A percentile compares a stretch with the other conserved stretches of the same genome.
These are phyloP conservation scores for Melaleuca quinquenervia DNA, from an alignment of 345 rosid species.

Conservation along the genomic window DNA sequence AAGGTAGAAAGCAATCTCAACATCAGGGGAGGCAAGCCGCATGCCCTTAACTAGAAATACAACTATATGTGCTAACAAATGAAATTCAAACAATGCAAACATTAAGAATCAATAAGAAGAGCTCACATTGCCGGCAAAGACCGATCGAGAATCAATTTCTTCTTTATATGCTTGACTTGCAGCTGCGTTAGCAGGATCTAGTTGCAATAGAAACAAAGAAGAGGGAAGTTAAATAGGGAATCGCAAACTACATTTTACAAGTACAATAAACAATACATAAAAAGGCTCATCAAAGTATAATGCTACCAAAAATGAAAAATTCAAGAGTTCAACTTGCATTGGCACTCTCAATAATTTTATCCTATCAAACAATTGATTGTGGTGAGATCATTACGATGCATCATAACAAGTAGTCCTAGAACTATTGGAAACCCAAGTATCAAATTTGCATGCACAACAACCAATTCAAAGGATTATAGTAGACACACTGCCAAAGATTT, in stretches of 20 bases:
- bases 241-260: background rate
- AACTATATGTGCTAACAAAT: background rate
- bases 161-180: slow-evolving; percentile 48
- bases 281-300: background rate
- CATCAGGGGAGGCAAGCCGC: background rate
- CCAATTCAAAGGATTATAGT: background rate
- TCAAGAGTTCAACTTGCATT: background rate
- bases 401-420: background rate
- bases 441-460: background rate
- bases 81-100: background rate
- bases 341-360: background rate
- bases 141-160: slow-evolving; percentile 66
- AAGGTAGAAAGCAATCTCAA: background rate
- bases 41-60: background rate
- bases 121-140: slow-evolving; percentile 78
- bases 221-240: background rate
- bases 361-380: background rate
- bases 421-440: background rate
- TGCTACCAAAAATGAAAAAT: background rate
- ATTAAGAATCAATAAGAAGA: slow-evolving; percentile 5
- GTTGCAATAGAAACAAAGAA: slow-evolving; percentile 6
- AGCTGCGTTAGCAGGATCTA: slow-evolving; percentile 49
- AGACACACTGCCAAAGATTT: background rate
- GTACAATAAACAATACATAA: background rate
- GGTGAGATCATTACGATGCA: background rate